Base-by-base conservation (phyloP, 257 asterid genomes). In the Penstemon barbatus region DNA sequence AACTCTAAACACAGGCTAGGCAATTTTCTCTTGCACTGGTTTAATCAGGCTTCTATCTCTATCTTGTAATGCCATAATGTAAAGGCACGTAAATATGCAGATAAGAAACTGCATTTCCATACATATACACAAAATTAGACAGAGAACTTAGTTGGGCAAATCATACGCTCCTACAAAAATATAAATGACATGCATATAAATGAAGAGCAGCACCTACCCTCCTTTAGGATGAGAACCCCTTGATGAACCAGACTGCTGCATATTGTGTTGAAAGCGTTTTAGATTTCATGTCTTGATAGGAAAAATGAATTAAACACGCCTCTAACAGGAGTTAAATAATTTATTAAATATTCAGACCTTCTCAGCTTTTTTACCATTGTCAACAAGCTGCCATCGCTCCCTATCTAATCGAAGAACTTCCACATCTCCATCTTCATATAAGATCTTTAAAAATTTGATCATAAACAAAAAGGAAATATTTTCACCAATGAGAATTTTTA, bases 211-310 rank as follows among this genome's bases (percentile, higher is more conserved):
- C 55, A 77, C 97, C 83, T 79, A 93, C 99, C 66, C 86, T 68
- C 73, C 86, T 78, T 84, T 83, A 52, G 80, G 67, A 48, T 52
- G 78, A 58, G 76, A 70, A 57, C 78, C 74, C 83, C 83, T 87
- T 19, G 89, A 77, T 6, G 81, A 74, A 75, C 85, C 83, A 71
- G 90, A 70, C 46, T 61, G 84, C 97, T 94, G 91, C 81, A 81
- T 81, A 83, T 69, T 56, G 67, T 15, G 61, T 61, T 52, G 57
- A 65, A 38, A 69, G 50, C 62, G n/a, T 48, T 68, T 79, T 65
- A 79, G 75, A 69, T 66, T 65, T 65, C 50, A 71, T n/a, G 63
- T 56, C 65, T 65, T 46, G 18, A 51, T 65, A 59, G 45, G 12
- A 67, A 53, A 10, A 44, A 58, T 11, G 33, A 51, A 63, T 33